phyloP scores from a whole-genome alignment of 202 grass and related monocot genomes.

The Sporobolus alterniflorus region DNA sequence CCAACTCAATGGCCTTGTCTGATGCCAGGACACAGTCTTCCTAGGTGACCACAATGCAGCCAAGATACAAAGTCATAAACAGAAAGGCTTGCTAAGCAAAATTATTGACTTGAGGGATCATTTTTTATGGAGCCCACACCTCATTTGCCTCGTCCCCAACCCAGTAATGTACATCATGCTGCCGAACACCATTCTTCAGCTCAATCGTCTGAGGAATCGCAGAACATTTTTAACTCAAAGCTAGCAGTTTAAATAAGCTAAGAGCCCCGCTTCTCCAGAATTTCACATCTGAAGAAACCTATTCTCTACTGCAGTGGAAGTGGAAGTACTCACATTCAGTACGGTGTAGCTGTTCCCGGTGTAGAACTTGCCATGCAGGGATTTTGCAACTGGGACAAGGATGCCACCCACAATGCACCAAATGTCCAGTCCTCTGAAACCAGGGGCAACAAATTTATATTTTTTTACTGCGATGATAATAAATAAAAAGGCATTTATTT shows the following conservation, averaged over 20 bases:
- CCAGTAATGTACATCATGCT: slow-evolving; percentile 87
- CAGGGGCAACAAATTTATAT: not conserved
- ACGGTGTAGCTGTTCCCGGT: slow-evolving; percentile 68
- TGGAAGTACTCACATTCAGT: slow-evolving; percentile 53
- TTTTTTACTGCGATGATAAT: not conserved
- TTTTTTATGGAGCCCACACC: slow-evolving; percentile 42
- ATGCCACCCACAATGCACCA: slow-evolving; percentile 72
- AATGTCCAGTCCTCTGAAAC: slow-evolving; percentile 68
- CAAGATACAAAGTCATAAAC: slow-evolving; percentile 23
- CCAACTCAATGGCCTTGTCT: slow-evolving; percentile 82
- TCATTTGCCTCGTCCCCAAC: slow-evolving; percentile 69
- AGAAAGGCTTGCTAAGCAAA: slow-evolving; percentile 2
- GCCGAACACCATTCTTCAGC: slow-evolving; percentile 58
- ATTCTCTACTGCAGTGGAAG: not conserved
- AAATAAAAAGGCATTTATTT: not conserved
- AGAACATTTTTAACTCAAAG: slow-evolving; percentile 1
- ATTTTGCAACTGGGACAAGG: slow-evolving; percentile 58
- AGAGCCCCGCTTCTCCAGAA: not conserved
- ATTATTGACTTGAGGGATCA: slow-evolving; percentile 1
- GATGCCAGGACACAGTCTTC: slow-evolving; percentile 70
- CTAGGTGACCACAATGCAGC: slow-evolving; percentile 42
- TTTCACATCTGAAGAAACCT: not conserved
- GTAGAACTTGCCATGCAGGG: slow-evolving; percentile 79
- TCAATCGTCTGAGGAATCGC: slow-evolving; percentile 54
- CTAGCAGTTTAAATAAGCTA: not conserved